A percentile compares a stretch with the other conserved stretches of the same genome.
Evolutionary conservation across 2,329 filamentous ascomycete species (phyloP).

Genomic region (Cladophialophora immunda): DNA sequence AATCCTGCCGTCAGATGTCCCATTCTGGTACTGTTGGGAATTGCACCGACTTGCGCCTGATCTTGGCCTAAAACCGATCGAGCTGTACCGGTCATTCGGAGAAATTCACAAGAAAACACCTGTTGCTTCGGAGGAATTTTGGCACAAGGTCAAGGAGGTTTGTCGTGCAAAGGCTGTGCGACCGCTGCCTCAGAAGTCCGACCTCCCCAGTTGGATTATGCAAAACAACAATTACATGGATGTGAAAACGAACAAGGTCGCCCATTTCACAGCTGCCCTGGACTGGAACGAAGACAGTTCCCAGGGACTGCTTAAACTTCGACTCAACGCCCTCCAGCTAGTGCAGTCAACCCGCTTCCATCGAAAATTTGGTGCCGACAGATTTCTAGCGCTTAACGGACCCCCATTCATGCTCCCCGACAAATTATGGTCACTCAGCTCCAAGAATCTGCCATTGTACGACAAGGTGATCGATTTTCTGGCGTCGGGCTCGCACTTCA

Average conservation of each 20-base stretch:
- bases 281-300: slow-evolving; percentile 48
- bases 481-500: slow-evolving; percentile 47
- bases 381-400: slow-evolving; percentile 54
- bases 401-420: slow-evolving; percentile 40
- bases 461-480: slow-evolving; percentile 53
- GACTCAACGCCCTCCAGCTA: slow-evolving; percentile 51
- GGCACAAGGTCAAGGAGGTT: slow-evolving; percentile 15
- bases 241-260: slow-evolving; percentile 44
- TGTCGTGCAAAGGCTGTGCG: slow-evolving; percentile 5
- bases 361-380: slow-evolving; percentile 56
- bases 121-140: slow-evolving; percentile 14
- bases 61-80: slow-evolving; percentile 12
- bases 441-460: slow-evolving; percentile 39
- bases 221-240: slow-evolving; percentile 24
- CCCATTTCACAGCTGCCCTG: slow-evolving; percentile 52
- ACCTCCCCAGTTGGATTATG: slow-evolving; percentile 14
- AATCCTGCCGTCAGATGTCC: slow-evolving; percentile 16
- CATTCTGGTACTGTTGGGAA: slow-evolving; percentile 34
- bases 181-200: slow-evolving; percentile 20
- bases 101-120: slow-evolving; percentile 4
- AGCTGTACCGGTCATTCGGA: slow-evolving; percentile 17
- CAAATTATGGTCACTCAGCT: slow-evolving; percentile 6
- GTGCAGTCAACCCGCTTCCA: slow-evolving; percentile 56
- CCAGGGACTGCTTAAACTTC: slow-evolving; percentile 49
- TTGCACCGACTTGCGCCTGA: slow-evolving; percentile 25